Conservation (phyloP, 805 yeast genomes). For the Lipomyces starkeyi region DNA sequence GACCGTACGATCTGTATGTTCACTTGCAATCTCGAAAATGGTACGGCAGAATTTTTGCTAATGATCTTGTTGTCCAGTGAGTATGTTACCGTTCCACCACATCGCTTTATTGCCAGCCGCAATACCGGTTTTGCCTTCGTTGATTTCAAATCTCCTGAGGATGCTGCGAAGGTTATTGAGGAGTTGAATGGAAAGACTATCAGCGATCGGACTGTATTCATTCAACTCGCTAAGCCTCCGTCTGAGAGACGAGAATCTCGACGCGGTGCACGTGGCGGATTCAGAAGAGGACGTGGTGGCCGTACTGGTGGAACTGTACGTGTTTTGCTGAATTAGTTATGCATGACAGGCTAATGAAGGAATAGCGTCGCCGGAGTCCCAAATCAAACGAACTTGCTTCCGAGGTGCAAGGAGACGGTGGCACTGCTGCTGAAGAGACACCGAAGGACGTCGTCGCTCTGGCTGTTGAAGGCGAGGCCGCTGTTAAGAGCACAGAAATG, state of each 20-base stretch:
- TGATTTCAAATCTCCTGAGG: conserved; percentile 53
- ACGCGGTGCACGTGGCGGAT: conserved; percentile 15
- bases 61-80: conserved; percentile 21
- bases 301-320: conserved; percentile 9
- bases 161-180: conserved; percentile 53
- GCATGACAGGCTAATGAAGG: not conserved
- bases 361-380: conserved; percentile 9
- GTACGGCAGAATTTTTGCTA: not conserved
- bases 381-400: not conserved
- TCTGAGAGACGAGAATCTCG: conserved; percentile 19
- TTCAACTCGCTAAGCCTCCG: conserved; percentile 36
- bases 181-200: conserved; percentile 50
- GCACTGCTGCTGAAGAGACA: conserved; percentile 1
- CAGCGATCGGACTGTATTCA: conserved; percentile 40
- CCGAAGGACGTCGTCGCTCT: not conserved
- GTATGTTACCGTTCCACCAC: conserved; percentile 20
- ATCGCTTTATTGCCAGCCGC: conserved; percentile 12
- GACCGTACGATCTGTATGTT: conserved; percentile 56
- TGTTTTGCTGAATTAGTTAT: not conserved
- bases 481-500: conserved; percentile 22
- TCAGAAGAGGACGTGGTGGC: conserved; percentile 16
- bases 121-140: conserved; percentile 65
- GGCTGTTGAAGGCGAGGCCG: conserved; percentile 8
- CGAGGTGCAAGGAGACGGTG: not conserved
- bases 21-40: not conserved